Base-by-base conservation (phyloP, 2,329 filamentous ascomycete genomes). In the Fusarium paranaense region DNA sequence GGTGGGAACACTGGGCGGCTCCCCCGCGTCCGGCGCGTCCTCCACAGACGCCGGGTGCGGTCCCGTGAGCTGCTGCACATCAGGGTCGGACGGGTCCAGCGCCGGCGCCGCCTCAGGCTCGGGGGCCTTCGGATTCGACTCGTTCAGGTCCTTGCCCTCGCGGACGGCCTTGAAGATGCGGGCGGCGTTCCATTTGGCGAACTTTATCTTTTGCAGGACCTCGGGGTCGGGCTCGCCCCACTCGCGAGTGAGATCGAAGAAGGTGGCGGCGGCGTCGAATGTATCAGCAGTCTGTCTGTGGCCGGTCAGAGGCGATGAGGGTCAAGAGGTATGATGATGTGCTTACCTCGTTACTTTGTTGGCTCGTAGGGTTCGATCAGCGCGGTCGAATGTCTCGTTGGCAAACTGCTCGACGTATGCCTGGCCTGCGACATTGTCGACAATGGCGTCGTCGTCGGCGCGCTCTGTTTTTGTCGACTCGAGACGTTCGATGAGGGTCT, bases 401-500 rank as follows among this genome's bases (percentile, higher is more conserved):
- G 93, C 96, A 82, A 99, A 99, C 81, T 98, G 93, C 83, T 98
- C 95, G 57, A 98, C 92, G 78, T 98, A 98, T 63, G 95, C 95
- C 83, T 95, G 94, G 1, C 95, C 96, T 5, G 93, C 94, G 2
- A 92, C 86, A 77, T 98, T 95, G 82, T 98, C 96, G 7, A 90
- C 87, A 63, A 98, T 92, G 18, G 95, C 93, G 80, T 97, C 94
- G 79, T 98, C 94, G 57, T 90, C 88, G 11, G 91, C 87, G 79
- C 96, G 91, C 66, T 93, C 90, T 13, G 86, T 86, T 79, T 84
- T 84, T 52, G 82, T 84, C 5, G 78, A 62, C 84, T 99, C 97
- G 76, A 99, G 88, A 84, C 93, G 95, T 83, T 98, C 95, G 91
- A 99, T 97, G 77, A 98, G 86, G 30, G 87, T 87, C 59, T 92